phyloP scores from a whole-genome alignment of 768 basidiomycete species.

The Lyophyllum shimeji region DNA sequence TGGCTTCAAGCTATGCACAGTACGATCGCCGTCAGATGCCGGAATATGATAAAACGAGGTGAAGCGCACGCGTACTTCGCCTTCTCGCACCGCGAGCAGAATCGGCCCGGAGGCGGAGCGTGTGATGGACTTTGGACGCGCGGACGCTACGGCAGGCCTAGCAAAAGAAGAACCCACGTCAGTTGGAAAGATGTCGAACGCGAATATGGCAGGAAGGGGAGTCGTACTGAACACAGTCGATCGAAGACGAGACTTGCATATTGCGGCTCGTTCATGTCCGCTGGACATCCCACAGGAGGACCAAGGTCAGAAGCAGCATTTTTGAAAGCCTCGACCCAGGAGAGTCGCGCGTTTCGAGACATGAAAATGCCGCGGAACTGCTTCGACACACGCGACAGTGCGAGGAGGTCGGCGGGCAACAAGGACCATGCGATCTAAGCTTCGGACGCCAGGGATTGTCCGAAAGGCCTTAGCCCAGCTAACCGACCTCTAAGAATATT shows the following conservation, averaged over 20 bases:
- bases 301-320: not conserved
- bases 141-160: conserved; percentile 9
- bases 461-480: not conserved
- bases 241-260: conserved; percentile 8
- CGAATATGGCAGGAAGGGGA: not conserved
- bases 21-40: not conserved
- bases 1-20: not conserved
- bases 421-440: not conserved
- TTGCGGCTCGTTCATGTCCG: conserved; percentile 4
- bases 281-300: not conserved
- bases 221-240: not conserved
- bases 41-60: not conserved
- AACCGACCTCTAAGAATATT: not conserved
- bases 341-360: conserved; percentile 1
- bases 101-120: conserved; percentile 1
- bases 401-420: not conserved
- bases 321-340: conserved; percentile 2
- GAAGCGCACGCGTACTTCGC: conserved; percentile 2
- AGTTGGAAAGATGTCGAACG: not conserved
- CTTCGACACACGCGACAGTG: not conserved
- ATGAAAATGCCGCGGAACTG: conserved; percentile 7
- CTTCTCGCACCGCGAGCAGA: conserved; percentile 1
- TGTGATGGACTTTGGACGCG: conserved; percentile 1
- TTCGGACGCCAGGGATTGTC: not conserved
- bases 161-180: not conserved